A percentile compares a stretch with the other conserved stretches of the same genome.
Conservation (phyloP, 345 rosid species). For the Citrus reticulata region DNA sequence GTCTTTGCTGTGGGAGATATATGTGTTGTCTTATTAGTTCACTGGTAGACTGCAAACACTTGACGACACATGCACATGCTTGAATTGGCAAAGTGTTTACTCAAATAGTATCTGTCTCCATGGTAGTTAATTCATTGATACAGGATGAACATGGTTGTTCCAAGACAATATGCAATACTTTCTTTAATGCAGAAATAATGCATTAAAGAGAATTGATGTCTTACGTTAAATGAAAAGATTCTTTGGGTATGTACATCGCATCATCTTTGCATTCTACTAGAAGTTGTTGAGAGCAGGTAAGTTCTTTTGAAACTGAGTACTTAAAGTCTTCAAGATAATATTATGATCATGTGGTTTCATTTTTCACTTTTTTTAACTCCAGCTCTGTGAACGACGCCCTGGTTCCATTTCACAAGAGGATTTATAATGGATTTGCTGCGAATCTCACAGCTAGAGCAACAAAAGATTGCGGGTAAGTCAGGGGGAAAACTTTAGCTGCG, state of each 20-base stretch:
- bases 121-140: neutral
- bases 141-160: neutral
- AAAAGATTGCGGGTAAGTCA: slow-evolving; percentile 27
- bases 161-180: neutral
- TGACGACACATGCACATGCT: too few species aligned
- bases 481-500: neutral
- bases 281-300: slow-evolving; percentile 10
- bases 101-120: neutral
- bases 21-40: too few species aligned
- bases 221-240: too few species aligned
- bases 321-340: neutral
- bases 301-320: too few species aligned
- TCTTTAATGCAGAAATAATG: neutral
- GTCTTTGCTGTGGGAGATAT: too few species aligned
- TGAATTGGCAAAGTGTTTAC: too few species aligned
- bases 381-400: slow-evolving; percentile 6
- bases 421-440: slow-evolving; percentile 49
- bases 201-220: neutral
- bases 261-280: slow-evolving; percentile 24
- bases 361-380: neutral
- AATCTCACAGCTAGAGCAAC: slow-evolving; percentile 29
- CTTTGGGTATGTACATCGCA: neutral
- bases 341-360: neutral
- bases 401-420: slow-evolving; percentile 29
- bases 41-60: too few species aligned